phyloP scores from a whole-genome alignment of 768 basidiomycete species.

The Leccinum imitatum region DNA sequence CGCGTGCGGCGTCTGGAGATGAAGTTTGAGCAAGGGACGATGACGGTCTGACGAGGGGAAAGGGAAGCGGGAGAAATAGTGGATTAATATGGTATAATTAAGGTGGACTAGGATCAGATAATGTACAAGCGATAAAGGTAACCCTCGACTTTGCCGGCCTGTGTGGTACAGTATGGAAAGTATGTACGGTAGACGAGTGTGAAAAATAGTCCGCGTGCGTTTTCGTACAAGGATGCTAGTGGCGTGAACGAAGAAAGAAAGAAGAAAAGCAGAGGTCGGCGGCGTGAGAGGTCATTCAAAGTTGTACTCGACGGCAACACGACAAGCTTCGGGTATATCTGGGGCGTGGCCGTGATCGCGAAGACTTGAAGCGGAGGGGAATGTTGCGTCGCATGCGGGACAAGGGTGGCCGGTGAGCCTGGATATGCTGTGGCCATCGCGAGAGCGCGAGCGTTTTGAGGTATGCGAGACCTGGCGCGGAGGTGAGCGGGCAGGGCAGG shows the following conservation, averaged over 20 bases:
- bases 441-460: constrained; percentile 57
- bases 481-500: constrained; percentile 18
- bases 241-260: constrained; percentile 15
- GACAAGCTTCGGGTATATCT: constrained; percentile 65
- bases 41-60: constrained; percentile 5
- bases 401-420: constrained; percentile 57
- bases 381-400: constrained; percentile 72
- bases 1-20: not conserved
- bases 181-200: constrained; percentile 28
- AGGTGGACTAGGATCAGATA: constrained; percentile 25
- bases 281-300: constrained; percentile 46
- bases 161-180: constrained; percentile 20
- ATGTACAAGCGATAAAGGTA: constrained; percentile 27
- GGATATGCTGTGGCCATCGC: constrained; percentile 37
- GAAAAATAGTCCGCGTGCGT: constrained; percentile 25
- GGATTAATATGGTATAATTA: constrained; percentile 39
- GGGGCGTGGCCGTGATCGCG: constrained; percentile 58
- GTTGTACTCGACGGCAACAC: constrained; percentile 70
- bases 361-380: constrained; percentile 57
- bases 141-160: constrained; percentile 16
- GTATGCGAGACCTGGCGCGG: constrained; percentile 45
- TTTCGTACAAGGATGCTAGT: constrained; percentile 32
- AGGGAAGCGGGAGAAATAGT: constrained; percentile 9
- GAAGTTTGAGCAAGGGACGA: not conserved
- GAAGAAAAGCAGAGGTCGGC: not conserved